A percentile compares a stretch with the other conserved stretches of the same genome.
phyloP scores from a whole-genome alignment of 352 stramenopile species.

The Vaucheria bursata region DNA sequence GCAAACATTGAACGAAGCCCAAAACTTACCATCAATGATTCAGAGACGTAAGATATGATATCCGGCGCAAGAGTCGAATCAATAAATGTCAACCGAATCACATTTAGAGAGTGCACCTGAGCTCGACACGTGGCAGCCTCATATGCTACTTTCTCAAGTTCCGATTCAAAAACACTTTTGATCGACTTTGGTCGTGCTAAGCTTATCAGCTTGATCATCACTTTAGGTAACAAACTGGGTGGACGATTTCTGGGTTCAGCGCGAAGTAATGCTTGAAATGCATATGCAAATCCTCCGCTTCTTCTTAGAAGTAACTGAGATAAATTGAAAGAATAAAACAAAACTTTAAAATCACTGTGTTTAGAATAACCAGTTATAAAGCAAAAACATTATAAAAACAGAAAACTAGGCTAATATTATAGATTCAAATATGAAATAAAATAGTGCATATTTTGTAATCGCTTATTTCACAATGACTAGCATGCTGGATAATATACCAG shows the following conservation, averaged over 20 bases:
- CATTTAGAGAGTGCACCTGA: slow-evolving; percentile 72
- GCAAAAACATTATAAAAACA: no score
- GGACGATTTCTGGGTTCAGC: slow-evolving; percentile 59
- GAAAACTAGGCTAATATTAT: no score
- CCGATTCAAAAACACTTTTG: neutral
- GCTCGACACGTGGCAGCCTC: slow-evolving; percentile 57
- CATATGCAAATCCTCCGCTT: slow-evolving; percentile 72
- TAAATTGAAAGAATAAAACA: neutral
- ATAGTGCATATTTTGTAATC: no score
- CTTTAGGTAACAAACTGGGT: slow-evolving; percentile 23
- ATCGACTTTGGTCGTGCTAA: neutral
- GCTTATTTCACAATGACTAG: no score
- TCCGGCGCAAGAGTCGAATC: slow-evolving; percentile 72
- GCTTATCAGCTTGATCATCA: slow-evolving; percentile 18
- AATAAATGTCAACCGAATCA: slow-evolving; percentile 75
- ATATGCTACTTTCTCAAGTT: slow-evolving; percentile 11
- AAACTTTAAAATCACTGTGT: no score
- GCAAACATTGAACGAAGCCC: no score
- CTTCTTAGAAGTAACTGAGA: slow-evolving; percentile 74
- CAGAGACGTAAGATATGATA: slow-evolving; percentile 47
- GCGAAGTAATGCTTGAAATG: slow-evolving; percentile 71
- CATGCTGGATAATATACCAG: no score
- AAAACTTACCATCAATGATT: slow-evolving; percentile 4
- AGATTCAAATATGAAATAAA: no score
- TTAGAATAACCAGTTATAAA: no score